Conservation (phyloP, 2,329 filamentous ascomycete species). For the Aspergillus bombycis region DNA sequence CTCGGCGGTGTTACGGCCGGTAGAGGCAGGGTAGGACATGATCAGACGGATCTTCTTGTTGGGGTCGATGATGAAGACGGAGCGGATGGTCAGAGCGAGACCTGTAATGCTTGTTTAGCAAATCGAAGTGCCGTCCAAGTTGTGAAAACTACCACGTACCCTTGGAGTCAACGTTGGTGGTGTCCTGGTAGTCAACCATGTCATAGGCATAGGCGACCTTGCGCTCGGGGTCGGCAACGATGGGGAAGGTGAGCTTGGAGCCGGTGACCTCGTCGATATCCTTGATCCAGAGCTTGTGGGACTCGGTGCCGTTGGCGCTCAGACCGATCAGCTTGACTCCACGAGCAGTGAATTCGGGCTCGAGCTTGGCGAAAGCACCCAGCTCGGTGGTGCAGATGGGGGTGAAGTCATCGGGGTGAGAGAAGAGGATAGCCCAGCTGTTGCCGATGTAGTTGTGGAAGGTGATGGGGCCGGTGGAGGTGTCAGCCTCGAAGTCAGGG, state of each 20-base stretch:
- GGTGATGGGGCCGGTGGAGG: slow-evolving; percentile 67
- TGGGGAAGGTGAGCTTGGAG: slow-evolving; percentile 73
- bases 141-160: slow-evolving; percentile 33
- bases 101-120: slow-evolving; percentile 16
- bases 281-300: slow-evolving; percentile 86
- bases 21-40: slow-evolving; percentile 90
- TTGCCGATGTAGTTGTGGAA: slow-evolving; percentile 74
- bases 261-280: slow-evolving; percentile 82
- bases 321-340: slow-evolving; percentile 90
- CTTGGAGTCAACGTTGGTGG: slow-evolving; percentile 79
- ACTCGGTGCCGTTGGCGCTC: slow-evolving; percentile 78
- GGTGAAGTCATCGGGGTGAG: slow-evolving; percentile 79
- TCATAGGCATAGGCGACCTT: slow-evolving; percentile 77
- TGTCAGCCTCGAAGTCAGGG: slow-evolving; percentile 71
- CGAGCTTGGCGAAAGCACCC: slow-evolving; percentile 88
- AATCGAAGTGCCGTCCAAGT: neutral
- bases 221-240: slow-evolving; percentile 80
- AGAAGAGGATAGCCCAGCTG: slow-evolving; percentile 72
- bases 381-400: slow-evolving; percentile 96
- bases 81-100: slow-evolving; percentile 91
- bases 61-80: slow-evolving; percentile 94
- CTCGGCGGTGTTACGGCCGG: slow-evolving; percentile 80
- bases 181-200: slow-evolving; percentile 84
- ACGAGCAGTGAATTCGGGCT: slow-evolving; percentile 85
- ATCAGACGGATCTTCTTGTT: slow-evolving; percentile 92